A percentile compares a stretch with the other conserved stretches of the same genome.
Conservation (phyloP, 1,284 basidiomycete species). For the Coniferiporia sulphurascens region DNA sequence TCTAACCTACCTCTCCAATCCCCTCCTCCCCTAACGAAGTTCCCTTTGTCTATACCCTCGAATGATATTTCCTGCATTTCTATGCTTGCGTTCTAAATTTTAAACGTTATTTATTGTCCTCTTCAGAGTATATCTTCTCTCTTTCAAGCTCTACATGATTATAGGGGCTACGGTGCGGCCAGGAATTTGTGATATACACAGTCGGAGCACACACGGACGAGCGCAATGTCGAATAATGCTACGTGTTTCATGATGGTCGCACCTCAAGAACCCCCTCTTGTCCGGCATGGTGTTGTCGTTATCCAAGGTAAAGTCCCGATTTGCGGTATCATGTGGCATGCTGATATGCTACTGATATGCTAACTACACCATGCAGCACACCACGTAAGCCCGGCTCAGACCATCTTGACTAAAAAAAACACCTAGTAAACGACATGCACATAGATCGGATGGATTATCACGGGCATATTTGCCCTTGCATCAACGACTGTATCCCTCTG, state of each 20-base stretch:
- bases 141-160: too few species aligned
- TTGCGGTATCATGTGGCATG: background rate
- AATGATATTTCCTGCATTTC: too few species aligned
- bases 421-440: background rate
- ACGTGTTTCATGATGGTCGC: constrained; percentile 18
- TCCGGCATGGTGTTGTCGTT: constrained; percentile 29
- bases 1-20: too few species aligned
- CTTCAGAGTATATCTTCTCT: too few species aligned
- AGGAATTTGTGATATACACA: too few species aligned
- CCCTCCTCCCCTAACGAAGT: too few species aligned
- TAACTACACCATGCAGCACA: constrained; percentile 9
- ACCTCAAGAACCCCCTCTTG: constrained; percentile 26
- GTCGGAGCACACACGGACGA: too few species aligned
- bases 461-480: constrained; percentile 54
- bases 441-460: constrained; percentile 71
- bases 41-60: too few species aligned
- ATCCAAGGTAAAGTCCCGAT: constrained; percentile 26
- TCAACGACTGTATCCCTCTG: constrained; percentile 58
- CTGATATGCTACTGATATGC: too few species aligned
- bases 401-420: background rate
- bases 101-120: too few species aligned
- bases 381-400: constrained; percentile 4
- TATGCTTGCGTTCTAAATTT: too few species aligned
- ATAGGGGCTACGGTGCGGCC: too few species aligned
- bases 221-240: background rate